A percentile compares a stretch with the other conserved stretches of the same genome.
phyloP scores from a whole-genome alignment of 345 rosid species.

The Euphorbia lathyris region DNA sequence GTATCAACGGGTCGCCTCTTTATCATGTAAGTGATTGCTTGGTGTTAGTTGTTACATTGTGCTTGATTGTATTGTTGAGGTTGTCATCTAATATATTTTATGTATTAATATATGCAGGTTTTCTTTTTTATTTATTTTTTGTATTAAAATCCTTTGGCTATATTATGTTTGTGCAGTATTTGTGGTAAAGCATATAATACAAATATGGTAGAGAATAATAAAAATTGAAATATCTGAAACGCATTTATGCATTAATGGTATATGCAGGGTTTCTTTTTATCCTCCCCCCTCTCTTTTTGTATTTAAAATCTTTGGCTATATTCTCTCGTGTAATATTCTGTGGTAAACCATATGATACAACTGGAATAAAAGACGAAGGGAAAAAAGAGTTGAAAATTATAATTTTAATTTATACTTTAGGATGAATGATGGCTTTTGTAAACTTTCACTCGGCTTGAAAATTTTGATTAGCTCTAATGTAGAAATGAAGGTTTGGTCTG shows the following conservation, averaged over 20 bases:
- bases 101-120: not conserved
- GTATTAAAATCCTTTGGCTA: not conserved
- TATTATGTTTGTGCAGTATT: not conserved
- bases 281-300: not conserved
- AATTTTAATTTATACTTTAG: not conserved
- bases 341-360: not conserved
- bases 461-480: not conserved
- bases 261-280: not conserved
- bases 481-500: not conserved
- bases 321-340: not conserved
- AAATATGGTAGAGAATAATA: not conserved
- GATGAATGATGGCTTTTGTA: not conserved
- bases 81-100: not conserved
- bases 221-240: not conserved
- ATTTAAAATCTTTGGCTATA: not conserved
- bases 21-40: constrained; percentile 75
- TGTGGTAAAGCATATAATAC: not conserved
- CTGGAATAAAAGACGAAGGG: not conserved
- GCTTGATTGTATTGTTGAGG: constrained; percentile 5
- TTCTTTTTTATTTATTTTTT: not conserved
- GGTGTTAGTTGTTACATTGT: not conserved
- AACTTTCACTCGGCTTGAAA: not conserved
- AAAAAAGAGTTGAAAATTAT: not conserved
- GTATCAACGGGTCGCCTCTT: constrained; percentile 53
- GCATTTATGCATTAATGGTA: not conserved